Evolutionary conservation across 805 yeast genomes (phyloP).

Genomic region (Wickerhamiella nectarea): DNA sequence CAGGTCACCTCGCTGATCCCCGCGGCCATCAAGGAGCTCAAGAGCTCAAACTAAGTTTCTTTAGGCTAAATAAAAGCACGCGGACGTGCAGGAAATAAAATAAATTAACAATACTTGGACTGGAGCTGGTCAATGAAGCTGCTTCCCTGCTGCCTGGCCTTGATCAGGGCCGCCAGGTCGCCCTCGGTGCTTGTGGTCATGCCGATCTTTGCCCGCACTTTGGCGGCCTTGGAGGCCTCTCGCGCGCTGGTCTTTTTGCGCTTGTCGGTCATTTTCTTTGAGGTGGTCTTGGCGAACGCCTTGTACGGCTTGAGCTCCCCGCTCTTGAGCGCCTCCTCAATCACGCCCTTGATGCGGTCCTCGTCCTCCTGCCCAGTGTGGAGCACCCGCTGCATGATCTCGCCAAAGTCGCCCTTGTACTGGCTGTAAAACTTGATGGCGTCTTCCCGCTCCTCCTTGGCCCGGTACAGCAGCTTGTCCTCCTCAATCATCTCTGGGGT

Average conservation of each 20-base stretch:
- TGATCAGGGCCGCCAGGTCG: slow-evolving; percentile 28
- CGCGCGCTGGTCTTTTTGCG: slow-evolving; percentile 28
- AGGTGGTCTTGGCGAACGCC: slow-evolving; percentile 37
- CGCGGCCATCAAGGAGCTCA: slow-evolving; percentile 17
- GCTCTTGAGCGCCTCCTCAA: slow-evolving; percentile 33
- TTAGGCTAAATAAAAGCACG: too few relatives aligned
- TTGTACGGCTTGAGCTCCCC: slow-evolving; percentile 29
- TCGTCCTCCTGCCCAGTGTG: slow-evolving; percentile 62
- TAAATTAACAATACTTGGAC: slow-evolving; percentile 20
- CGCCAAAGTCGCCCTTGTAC: slow-evolving; percentile 54
- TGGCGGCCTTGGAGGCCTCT: slow-evolving; percentile 41
- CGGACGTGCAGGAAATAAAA: neutral
- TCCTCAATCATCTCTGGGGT: slow-evolving; percentile 41
- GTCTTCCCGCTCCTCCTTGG: slow-evolving; percentile 35
- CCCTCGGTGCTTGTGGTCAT: slow-evolving; percentile 20
- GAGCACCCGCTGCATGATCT: slow-evolving; percentile 60
- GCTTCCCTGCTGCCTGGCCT: slow-evolving; percentile 21
- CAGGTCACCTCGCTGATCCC: slow-evolving; percentile 36
- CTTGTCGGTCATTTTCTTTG: slow-evolving; percentile 36
- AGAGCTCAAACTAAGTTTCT: neutral
- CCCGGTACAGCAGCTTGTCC: slow-evolving; percentile 53
- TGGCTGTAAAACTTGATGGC: slow-evolving; percentile 44
- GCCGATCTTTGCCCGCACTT: slow-evolving; percentile 39
- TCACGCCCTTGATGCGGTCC: slow-evolving; percentile 40
- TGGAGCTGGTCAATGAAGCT: slow-evolving; percentile 24